Base-by-base conservation (phyloP, 192 early-diverging fungal species). In the Spizellomyces punctatus region DNA sequence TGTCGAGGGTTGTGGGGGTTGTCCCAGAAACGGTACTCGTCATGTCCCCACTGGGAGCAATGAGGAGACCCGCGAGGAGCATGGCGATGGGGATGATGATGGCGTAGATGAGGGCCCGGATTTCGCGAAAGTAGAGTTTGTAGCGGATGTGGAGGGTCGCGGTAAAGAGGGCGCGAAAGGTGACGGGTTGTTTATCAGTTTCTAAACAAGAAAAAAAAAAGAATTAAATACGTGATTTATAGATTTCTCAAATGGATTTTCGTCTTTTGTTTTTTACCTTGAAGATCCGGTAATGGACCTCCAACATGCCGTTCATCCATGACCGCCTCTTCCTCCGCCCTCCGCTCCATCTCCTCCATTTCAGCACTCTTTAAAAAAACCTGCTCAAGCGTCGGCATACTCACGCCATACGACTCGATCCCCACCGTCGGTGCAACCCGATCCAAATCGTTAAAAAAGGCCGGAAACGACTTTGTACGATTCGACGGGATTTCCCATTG, bases 361-460 rank as follows among this genome's bases (percentile, higher is more conserved):
- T 79, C 76, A 2, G 74, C 77, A 36, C 68, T 82, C 55, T 79
- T 82, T 69, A 89, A 79, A 66, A 89, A 89, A 9, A 86, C 88
- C 46, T 89, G 84, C 77, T 89, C 88, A 58, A 89, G 72, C 6
- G 83, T 80, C 16, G 87, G 86, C 76, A 85, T 82, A 27, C 77
- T 82, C n/a, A 88, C 72, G 43, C 86, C 86, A 64, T 82, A 85
- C 41, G 75, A 73, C 61, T 80, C 79, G 42, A 88, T 66, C 6
- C 22, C 27, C 1, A 36, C 27, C 27, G 27, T 36, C 27, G 27
- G 27, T 36, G 27, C 55, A 56, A 67, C 54, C 71, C 73, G 27
- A 3, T 36, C 27, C 27, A 36, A 36, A 36, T 36, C 27, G 0
- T 36, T 36, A 36, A 36, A 36, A 36, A 36, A 36, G 27, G 27